phyloP scores from a whole-genome alignment of 257 asterid species.

The Solanum tarapatanum region DNA sequence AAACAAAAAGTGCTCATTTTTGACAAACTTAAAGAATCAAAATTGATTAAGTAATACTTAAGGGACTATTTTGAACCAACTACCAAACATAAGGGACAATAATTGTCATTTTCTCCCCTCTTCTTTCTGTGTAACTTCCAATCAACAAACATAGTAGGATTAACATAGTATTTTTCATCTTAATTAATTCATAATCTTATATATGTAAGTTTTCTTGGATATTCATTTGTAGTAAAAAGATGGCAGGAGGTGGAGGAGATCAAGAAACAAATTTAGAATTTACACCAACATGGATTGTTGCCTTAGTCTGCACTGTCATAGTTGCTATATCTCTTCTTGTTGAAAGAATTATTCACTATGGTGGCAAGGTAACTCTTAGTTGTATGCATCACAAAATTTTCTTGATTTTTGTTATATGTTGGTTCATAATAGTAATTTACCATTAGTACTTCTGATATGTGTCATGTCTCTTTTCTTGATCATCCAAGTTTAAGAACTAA shows the following conservation, averaged over 20 bases:
- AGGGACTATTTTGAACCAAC: not conserved
- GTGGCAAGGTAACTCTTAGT: constrained; percentile 40
- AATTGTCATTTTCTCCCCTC: not conserved
- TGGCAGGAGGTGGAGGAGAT: constrained; percentile 31
- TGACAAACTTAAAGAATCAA: not conserved
- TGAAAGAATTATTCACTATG: constrained; percentile 43
- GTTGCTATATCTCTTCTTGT: constrained; percentile 49
- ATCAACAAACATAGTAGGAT: not conserved
- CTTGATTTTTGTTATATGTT: not conserved
- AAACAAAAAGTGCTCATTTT: not conserved
- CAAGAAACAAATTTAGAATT: constrained; percentile 34
- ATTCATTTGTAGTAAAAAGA: not conserved
- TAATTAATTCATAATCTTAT: not conserved
- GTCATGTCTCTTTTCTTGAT: not conserved
- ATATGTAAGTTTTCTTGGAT: not conserved
- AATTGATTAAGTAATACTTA: not conserved
- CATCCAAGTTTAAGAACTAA: not conserved
- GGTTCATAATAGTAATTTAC: not conserved
- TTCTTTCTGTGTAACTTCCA: not conserved
- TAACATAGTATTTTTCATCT: not conserved
- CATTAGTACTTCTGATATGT: accelerated
- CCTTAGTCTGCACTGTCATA: constrained; percentile 47
- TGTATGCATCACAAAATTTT: not conserved
- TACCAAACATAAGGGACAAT: not conserved
- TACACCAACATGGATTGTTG: constrained; percentile 69